These are phyloP conservation scores for Kalmanozyma brasiliensis DNA, from an alignment of 1,284 basidiomycete species.

Conservation along the genomic window DNA sequence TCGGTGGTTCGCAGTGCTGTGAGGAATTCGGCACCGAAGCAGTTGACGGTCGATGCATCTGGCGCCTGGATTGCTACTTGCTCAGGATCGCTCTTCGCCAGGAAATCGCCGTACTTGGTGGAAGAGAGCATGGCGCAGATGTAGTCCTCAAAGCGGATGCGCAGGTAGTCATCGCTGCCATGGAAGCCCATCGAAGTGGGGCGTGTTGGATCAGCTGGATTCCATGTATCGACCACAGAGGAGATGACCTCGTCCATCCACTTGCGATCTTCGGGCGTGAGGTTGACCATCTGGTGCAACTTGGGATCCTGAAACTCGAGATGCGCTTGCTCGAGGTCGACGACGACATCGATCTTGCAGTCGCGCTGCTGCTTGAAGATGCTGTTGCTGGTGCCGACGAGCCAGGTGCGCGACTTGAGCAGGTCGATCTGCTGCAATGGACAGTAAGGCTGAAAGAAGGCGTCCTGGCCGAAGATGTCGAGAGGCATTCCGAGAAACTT, in stretches of 20 bases:
- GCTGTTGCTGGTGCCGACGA: conserved; percentile 89
- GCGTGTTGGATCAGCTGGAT: conserved; percentile 60
- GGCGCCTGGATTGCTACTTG: conserved; percentile 45
- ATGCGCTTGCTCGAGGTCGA: conserved; percentile 73
- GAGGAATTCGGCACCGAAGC: conserved; percentile 63
- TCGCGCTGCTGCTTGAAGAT: conserved; percentile 94
- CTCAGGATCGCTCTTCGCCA: conserved; percentile 47
- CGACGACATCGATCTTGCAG: conserved; percentile 81
- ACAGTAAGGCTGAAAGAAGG: conserved; percentile 97
- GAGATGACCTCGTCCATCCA: conserved; percentile 82
- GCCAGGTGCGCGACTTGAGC: conserved; percentile 81
- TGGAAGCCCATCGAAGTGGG: conserved; percentile 64
- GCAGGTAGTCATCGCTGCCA: conserved; percentile 65
- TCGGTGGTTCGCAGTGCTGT: conserved; percentile 50
- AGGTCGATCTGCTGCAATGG: conserved; percentile 95
- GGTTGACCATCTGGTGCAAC: conserved; percentile 79
- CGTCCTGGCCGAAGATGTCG: conserved; percentile 74
- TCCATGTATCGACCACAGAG: conserved; percentile 63
- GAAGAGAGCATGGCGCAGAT: conserved; percentile 62
- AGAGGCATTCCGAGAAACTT: conserved; percentile 90
- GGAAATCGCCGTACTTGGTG: conserved; percentile 59
- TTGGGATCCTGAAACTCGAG: conserved; percentile 74
- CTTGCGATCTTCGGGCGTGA: conserved; percentile 92
- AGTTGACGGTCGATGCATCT: conserved; percentile 31
- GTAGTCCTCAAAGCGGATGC: conserved; percentile 64